Evolutionary conservation across 2,329 filamentous ascomycete genomes (phyloP).

Genomic region (Fusarium sp.): DNA sequence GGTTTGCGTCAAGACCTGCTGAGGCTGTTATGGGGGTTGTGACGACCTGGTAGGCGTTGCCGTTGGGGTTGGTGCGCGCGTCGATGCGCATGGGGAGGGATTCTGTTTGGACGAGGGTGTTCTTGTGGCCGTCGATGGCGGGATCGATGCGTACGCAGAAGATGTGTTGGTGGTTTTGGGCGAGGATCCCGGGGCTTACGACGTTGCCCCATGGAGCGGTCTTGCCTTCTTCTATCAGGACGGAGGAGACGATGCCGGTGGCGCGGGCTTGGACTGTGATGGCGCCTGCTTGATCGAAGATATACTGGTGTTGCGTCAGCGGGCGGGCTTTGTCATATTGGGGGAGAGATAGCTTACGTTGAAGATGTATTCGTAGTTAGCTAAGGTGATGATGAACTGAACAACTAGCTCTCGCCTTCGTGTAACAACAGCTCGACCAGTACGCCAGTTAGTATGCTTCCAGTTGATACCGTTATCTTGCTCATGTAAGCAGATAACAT

Average conservation of each 20-base stretch:
- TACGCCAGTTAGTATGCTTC: constrained; percentile 77
- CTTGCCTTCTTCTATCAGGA: constrained; percentile 66
- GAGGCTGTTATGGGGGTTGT: constrained; percentile 55
- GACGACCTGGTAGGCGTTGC: constrained; percentile 53
- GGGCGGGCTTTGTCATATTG: no score
- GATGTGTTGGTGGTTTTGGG: constrained; percentile 76
- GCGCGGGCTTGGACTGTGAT: constrained; percentile 71
- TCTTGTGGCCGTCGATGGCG: constrained; percentile 67
- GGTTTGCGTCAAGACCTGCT: constrained; percentile 59
- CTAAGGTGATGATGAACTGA: constrained; percentile 74
- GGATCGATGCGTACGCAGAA: constrained; percentile 74
- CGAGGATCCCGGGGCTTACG: constrained; percentile 70
- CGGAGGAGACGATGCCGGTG: constrained; percentile 71
- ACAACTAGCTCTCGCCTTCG: constrained; percentile 70
- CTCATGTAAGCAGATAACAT: constrained; percentile 74
- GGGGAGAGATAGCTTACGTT: constrained; percentile 30
- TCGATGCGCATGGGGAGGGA: constrained; percentile 55
- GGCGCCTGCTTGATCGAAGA: constrained; percentile 69
- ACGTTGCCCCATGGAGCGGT: constrained; percentile 66
- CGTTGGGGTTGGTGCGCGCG: constrained; percentile 57
- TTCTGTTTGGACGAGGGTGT: constrained; percentile 60
- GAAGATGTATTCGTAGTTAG: constrained; percentile 74
- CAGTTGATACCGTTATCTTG: constrained; percentile 76
- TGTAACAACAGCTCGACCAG: constrained; percentile 66
- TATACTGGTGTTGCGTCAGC: constrained; percentile 44